Percentiles rank a stretch among this genome's conserved stretches.
Conservation (phyloP, 2,329 filamentous ascomycete species). For the Paraconiothyrium sp. region DNA sequence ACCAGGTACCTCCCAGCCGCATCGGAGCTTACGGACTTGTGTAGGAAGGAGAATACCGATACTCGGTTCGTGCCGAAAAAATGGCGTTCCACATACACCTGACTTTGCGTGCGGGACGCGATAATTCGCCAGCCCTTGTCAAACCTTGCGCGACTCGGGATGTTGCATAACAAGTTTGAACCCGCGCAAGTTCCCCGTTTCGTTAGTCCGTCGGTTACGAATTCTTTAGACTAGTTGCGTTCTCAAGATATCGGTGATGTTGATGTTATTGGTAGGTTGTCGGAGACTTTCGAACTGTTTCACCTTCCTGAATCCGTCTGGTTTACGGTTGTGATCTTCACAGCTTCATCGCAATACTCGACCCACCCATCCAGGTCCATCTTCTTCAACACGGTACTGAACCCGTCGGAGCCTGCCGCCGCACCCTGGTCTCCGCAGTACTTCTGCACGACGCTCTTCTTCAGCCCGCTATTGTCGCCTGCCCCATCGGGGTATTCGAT, state of each 20-base stretch:
- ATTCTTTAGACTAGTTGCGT: background rate
- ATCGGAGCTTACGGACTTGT: conserved; percentile 7
- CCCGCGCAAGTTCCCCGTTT: background rate
- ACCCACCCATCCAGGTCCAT: conserved; percentile 72
- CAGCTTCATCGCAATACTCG: conserved; percentile 60
- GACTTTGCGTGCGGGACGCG: background rate
- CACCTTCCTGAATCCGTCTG: conserved; percentile 17
- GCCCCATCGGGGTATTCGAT: conserved; percentile 73
- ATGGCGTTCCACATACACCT: background rate
- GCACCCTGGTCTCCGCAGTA: conserved; percentile 53
- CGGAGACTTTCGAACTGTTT: background rate
- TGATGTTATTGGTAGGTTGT: background rate
- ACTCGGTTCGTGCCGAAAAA: background rate
- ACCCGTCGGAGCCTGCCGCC: conserved; percentile 58
- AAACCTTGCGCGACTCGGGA: conserved; percentile 2
- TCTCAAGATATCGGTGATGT: background rate
- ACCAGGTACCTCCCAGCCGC: conserved; percentile 1
- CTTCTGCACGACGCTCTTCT: conserved; percentile 41
- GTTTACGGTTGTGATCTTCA: conserved; percentile 35
- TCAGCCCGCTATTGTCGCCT: conserved; percentile 39
- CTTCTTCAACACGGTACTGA: conserved; percentile 73
- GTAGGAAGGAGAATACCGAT: background rate
- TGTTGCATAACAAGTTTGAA: background rate
- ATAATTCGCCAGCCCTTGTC: background rate
- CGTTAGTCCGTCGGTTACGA: background rate